These are phyloP conservation scores for Epichloe sibirici DNA, from an alignment of 2,329 filamentous ascomycete species.

Conservation along the genomic window DNA sequence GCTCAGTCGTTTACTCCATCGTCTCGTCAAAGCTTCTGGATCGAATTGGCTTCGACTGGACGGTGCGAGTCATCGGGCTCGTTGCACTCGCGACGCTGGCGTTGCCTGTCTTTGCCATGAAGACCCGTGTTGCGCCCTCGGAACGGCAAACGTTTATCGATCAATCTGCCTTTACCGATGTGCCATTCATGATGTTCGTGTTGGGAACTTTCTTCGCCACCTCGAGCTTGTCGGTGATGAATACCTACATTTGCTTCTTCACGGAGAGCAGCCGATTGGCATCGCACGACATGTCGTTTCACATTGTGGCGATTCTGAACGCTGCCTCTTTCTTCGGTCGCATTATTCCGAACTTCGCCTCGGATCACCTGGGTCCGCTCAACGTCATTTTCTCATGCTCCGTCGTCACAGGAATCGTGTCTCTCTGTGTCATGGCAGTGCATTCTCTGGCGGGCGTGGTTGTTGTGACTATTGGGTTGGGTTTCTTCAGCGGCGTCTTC, in stretches of 20 bases:
- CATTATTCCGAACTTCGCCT: slow-evolving; percentile 26
- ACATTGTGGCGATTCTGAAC: slow-evolving; percentile 33
- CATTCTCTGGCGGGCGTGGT: slow-evolving; percentile 20
- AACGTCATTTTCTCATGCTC: slow-evolving; percentile 21
- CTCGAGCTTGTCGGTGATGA: slow-evolving; percentile 37
- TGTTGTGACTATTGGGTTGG: slow-evolving; percentile 22
- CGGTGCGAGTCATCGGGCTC: slow-evolving; percentile 32
- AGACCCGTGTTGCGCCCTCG: slow-evolving; percentile 20
- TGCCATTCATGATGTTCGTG: slow-evolving; percentile 26
- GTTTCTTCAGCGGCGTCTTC: slow-evolving; percentile 31
- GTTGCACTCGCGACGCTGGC: slow-evolving; percentile 26
- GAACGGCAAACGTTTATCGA: slow-evolving; percentile 38
- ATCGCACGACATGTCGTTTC: slow-evolving; percentile 21
- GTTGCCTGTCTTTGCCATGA: slow-evolving; percentile 27
- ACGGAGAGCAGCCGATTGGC: slow-evolving; percentile 28
- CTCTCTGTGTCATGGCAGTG: slow-evolving; percentile 25
- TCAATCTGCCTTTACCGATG: slow-evolving; percentile 35
- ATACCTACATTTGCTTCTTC: slow-evolving; percentile 31
- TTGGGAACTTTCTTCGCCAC: slow-evolving; percentile 26
- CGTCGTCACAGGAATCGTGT: slow-evolving; percentile 17
- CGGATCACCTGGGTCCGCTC: slow-evolving; percentile 22
- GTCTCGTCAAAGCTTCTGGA: slow-evolving; percentile 30
- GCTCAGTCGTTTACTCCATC: slow-evolving; percentile 15
- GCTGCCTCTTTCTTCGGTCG: slow-evolving; percentile 32
- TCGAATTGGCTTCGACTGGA: slow-evolving; percentile 43